Base-by-base conservation (phyloP, 331 rosid genomes). In the Arachis monticola region DNA sequence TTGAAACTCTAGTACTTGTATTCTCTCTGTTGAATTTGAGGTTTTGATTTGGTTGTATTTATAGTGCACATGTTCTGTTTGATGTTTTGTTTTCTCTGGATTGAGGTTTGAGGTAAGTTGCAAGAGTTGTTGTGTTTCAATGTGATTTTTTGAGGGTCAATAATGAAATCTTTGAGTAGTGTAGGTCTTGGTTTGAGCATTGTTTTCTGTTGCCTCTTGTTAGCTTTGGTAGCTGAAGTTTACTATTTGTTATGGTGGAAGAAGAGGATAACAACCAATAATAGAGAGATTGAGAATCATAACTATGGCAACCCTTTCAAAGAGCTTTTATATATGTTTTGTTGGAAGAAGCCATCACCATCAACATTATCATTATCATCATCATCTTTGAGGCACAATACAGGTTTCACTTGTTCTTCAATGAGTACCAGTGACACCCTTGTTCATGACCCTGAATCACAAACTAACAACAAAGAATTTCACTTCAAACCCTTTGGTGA, bases 231-330 rank as follows among this genome's bases (percentile, higher is more conserved):
- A 38, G 97, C 96, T 72, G 99, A 95, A 85, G 93, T 95, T 77
- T 95, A 90, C 87, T 95, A 95, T 64, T 75, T 95, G 80, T 62
- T 95, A 42, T 92, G 99, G 99, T 90, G 98, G 97, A 95, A 95
- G 88, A 95, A 92, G 86, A 90, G 88, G 69, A 85, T 90, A 78
- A 84, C 85, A 78, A 84, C 84, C 65, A 83, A 60, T 67, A 83
- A 60, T 67, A 90, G 91, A 80, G 92, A 86, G 75, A 85, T 90
- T 64, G 91, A 87, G 46, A 87, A 75, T 38, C 41, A 38, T 81
- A 88, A 87, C 51, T 88, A 87, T 79, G 86, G 87, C 52, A 87
- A 87, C 79, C 96, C 97, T 8, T 80, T 88, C 35, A 93, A 88
- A 60, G 97, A 92, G 81, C 38, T 92, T 3, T 86, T 95, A 88